A percentile compares a stretch with the other conserved stretches of the same genome.
These are phyloP conservation scores for Scedosporium minutisporum DNA, from an alignment of 2,329 filamentous ascomycete genomes.

Conservation along the genomic window DNA sequence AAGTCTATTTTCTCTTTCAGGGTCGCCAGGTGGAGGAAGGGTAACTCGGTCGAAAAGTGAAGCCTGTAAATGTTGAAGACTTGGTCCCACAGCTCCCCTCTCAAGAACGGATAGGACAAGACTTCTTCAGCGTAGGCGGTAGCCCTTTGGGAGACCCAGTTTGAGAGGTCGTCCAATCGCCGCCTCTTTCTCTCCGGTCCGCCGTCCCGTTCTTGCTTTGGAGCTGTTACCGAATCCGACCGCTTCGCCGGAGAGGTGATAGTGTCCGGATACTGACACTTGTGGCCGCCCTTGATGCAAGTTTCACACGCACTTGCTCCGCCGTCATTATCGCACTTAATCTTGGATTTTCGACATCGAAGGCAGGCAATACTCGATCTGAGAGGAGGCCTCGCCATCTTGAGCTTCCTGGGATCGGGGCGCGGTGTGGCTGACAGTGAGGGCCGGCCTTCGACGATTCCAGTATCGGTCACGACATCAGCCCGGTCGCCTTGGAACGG, in stretches of 20 bases:
- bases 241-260: slow-evolving; percentile 28
- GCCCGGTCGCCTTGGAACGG: not conserved
- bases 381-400: slow-evolving; percentile 40
- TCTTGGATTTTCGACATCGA: slow-evolving; percentile 69
- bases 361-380: slow-evolving; percentile 73
- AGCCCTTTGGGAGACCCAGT: slow-evolving; percentile 8
- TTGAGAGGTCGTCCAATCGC: slow-evolving; percentile 30
- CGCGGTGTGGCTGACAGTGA: not conserved
- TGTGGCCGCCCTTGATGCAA: slow-evolving; percentile 61
- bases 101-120: slow-evolving; percentile 52
- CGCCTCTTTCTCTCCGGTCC: slow-evolving; percentile 40
- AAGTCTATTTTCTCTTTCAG: slow-evolving; percentile 42
- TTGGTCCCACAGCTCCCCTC: slow-evolving; percentile 56
- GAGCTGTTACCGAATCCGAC: slow-evolving; percentile 24
- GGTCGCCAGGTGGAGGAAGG: slow-evolving; percentile 59
- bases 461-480: slow-evolving; percentile 1
- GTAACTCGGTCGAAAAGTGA: slow-evolving; percentile 63
- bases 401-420: not conserved
- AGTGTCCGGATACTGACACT: slow-evolving; percentile 59
- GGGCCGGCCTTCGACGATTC: not conserved
- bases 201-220: slow-evolving; percentile 31
- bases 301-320: slow-evolving; percentile 62
- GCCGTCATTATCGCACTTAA: slow-evolving; percentile 77
- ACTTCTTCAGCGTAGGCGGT: slow-evolving; percentile 44
- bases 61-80: slow-evolving; percentile 61